A percentile compares a stretch with the other conserved stretches of the same genome.
Conservation (phyloP, 106 monocot species). For the Allium sativum region DNA sequence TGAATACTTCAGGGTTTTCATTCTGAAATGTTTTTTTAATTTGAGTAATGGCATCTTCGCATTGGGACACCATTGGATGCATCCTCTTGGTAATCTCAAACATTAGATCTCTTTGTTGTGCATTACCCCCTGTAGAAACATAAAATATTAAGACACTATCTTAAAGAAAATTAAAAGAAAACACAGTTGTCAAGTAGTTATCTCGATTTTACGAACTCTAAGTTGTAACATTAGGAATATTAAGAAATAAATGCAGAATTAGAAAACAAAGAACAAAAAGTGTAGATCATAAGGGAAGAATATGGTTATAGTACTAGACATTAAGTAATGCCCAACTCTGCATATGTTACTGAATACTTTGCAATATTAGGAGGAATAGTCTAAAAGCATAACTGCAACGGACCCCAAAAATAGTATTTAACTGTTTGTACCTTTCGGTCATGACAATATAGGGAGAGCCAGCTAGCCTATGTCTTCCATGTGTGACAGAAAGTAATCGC, state of each 20-base stretch:
- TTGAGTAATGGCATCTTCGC: conserved; percentile 31
- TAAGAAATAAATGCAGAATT: not conserved
- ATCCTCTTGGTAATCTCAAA: conserved; percentile 54
- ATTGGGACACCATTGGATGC: conserved; percentile 47
- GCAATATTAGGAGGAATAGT: not conserved
- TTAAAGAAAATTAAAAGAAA: not conserved
- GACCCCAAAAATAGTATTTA: not conserved
- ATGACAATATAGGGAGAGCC: conserved; percentile 69
- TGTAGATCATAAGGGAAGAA: not conserved
- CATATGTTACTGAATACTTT: no score
- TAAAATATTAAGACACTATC: conserved; percentile 1
- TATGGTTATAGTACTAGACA: not conserved
- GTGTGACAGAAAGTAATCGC: conserved; percentile 84
- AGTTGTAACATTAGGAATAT: not conserved
- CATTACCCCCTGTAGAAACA: conserved; percentile 54
- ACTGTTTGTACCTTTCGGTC: conserved; percentile 61
- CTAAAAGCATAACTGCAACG: not conserved
- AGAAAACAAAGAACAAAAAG: not conserved
- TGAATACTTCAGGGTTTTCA: conserved; percentile 33
- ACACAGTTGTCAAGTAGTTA: not conserved
- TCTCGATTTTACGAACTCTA: not conserved
- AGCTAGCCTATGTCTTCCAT: conserved; percentile 48
- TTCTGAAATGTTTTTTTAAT: conserved; percentile 7
- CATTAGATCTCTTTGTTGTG: conserved; percentile 52
- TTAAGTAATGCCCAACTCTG: no score